Percentiles rank a stretch among this genome's conserved stretches.
Conservation (phyloP, 2,329 filamentous ascomycete species). For the Monosporascus sp. region DNA sequence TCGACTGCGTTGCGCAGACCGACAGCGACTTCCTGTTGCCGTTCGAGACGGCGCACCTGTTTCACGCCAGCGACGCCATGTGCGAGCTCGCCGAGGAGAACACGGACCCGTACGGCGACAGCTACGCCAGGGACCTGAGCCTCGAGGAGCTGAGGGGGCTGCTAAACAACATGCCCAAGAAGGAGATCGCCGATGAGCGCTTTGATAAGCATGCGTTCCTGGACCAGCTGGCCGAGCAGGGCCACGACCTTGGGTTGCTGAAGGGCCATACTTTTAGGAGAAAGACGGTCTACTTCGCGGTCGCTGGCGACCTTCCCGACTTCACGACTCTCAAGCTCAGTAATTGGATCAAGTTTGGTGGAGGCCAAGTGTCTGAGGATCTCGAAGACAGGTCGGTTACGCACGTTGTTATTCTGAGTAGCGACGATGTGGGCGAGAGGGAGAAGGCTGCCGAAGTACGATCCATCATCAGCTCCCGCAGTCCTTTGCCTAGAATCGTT, state of each 20-base stretch:
- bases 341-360: conserved; percentile 64
- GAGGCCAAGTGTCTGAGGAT: conserved; percentile 52
- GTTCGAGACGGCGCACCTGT: conserved; percentile 61
- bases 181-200: conserved; percentile 29
- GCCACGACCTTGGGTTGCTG: conserved; percentile 47
- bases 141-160: conserved; percentile 56
- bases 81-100: conserved; percentile 52
- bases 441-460: conserved; percentile 41
- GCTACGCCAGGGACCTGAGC: conserved; percentile 68
- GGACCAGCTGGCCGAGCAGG: conserved; percentile 50
- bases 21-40: conserved; percentile 59
- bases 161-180: conserved; percentile 46
- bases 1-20: conserved; percentile 67
- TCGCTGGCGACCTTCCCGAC: conserved; percentile 23
- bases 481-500: conserved; percentile 64
- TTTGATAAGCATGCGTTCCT: conserved; percentile 46
- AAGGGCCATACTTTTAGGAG: conserved; percentile 49
- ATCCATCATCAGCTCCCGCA: conserved; percentile 38
- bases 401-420: conserved; percentile 63
- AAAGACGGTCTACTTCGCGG: conserved; percentile 37
- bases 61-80: conserved; percentile 59
- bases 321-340: conserved; percentile 39
- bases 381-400: conserved; percentile 55
- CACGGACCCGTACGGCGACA: conserved; percentile 76
- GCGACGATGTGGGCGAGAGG: conserved; percentile 30